A percentile compares a stretch with the other conserved stretches of the same genome.
Evolutionary conservation across 2,329 filamentous ascomycete species (phyloP).

Genomic region (Hypoxylon sp.): DNA sequence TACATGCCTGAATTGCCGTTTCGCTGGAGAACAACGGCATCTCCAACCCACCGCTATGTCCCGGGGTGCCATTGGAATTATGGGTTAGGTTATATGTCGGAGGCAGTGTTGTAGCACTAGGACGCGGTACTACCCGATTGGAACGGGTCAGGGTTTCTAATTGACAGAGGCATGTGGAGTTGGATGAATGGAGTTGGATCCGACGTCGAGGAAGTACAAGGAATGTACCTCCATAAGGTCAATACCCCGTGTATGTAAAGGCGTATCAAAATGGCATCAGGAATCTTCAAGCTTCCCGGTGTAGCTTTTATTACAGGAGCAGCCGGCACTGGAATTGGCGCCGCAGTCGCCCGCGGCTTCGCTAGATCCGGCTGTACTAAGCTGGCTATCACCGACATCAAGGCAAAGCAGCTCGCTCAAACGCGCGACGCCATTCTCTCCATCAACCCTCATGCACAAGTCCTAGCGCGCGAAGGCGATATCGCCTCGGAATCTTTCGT

Average conservation of each 20-base stretch:
- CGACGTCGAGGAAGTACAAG: neutral
- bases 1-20: neutral
- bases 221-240: too few species aligned
- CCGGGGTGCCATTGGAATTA: neutral
- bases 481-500: conserved; percentile 64
- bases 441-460: conserved; percentile 54
- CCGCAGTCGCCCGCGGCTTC: conserved; percentile 66
- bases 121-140: neutral
- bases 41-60: neutral
- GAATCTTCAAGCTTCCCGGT: conserved; percentile 57
- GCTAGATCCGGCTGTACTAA: conserved; percentile 63
- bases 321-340: conserved; percentile 68
- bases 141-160: neutral
- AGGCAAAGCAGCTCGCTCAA: conserved; percentile 56
- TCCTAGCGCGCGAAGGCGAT: conserved; percentile 60
- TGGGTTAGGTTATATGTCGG: neutral
- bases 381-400: conserved; percentile 70
- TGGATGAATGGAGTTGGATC: neutral
- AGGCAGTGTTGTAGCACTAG: neutral
- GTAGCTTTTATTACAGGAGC: conserved; percentile 65
- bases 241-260: neutral
- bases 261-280: conserved; percentile 35
- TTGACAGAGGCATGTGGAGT: neutral
- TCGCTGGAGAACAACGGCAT: neutral
- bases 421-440: conserved; percentile 55